Conservation (phyloP, 2,329 filamentous ascomycete genomes). For the Cladophialophora carrionii region DNA sequence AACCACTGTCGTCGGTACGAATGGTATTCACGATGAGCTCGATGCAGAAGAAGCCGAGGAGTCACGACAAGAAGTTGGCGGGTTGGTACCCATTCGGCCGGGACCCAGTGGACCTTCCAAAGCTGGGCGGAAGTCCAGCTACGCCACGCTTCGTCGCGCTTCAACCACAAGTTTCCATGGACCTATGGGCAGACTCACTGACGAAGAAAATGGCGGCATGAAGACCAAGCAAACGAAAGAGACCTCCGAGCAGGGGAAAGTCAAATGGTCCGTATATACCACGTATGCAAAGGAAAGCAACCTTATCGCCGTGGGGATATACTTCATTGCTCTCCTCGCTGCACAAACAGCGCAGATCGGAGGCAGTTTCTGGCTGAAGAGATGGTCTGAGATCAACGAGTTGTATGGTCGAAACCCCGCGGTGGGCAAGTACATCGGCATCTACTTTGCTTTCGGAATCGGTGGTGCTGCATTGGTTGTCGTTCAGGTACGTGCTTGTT, state of each 20-base stretch:
- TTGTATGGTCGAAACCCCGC: slow-evolving; percentile 68
- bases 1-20: slow-evolving; percentile 58
- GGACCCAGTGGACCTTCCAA: slow-evolving; percentile 48
- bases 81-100: slow-evolving; percentile 73
- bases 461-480: slow-evolving; percentile 84
- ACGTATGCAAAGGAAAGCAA: slow-evolving; percentile 98
- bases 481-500: slow-evolving; percentile 58
- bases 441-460: slow-evolving; percentile 94
- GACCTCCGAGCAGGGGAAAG: slow-evolving; percentile 89
- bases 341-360: slow-evolving; percentile 82
- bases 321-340: slow-evolving; percentile 73
- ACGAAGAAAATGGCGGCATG: slow-evolving; percentile 68
- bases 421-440: slow-evolving; percentile 86
- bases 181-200: slow-evolving; percentile 77
- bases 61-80: slow-evolving; percentile 71
- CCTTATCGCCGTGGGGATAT: slow-evolving; percentile 77
- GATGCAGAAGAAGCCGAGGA: slow-evolving; percentile 60
- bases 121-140: slow-evolving; percentile 66
- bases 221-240: slow-evolving; percentile 89
- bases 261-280: slow-evolving; percentile 92
- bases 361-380: slow-evolving; percentile 89
- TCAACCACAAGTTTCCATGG: slow-evolving; percentile 90
- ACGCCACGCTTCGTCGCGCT: slow-evolving; percentile 80
- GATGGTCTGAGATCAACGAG: slow-evolving; percentile 83
- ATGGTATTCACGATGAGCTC: slow-evolving; percentile 54